phyloP scores from a whole-genome alignment of 2,329 filamentous ascomycete species.

The Cordyceps cateniannulata region DNA sequence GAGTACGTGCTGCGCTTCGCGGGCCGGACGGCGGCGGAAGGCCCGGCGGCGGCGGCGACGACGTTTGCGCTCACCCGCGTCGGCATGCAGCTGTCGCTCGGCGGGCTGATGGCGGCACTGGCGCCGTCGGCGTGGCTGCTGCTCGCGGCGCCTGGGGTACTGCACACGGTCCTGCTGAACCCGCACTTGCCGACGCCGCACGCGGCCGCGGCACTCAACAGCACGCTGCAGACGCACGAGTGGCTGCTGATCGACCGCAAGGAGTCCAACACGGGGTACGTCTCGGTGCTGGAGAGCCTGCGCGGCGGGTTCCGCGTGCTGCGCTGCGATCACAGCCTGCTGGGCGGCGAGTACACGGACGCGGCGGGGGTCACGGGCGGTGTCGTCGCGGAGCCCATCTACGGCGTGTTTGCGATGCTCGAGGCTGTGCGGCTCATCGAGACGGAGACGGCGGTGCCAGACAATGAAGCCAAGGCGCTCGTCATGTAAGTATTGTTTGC shows the following conservation, averaged over 20 bases:
- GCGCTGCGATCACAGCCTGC: conserved; percentile 87
- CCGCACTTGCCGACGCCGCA: conserved; percentile 60
- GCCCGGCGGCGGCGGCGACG: conserved; percentile 19
- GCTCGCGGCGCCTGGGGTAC: conserved; percentile 62
- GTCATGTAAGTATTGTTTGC: conserved; percentile 60
- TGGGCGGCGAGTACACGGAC: conserved; percentile 84
- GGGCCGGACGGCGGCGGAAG: not conserved
- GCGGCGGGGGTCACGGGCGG: conserved; percentile 33
- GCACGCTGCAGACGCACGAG: conserved; percentile 54
- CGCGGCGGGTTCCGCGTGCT: conserved; percentile 69
- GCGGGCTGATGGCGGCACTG: conserved; percentile 56
- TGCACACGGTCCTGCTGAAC: conserved; percentile 67
- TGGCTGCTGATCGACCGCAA: conserved; percentile 74
- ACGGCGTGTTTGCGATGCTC: conserved; percentile 92
- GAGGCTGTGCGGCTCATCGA: conserved; percentile 83
- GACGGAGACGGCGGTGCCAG: conserved; percentile 43
- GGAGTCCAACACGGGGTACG: conserved; percentile 85
- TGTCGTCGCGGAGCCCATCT: conserved; percentile 74
- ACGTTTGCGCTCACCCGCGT: conserved; percentile 62
- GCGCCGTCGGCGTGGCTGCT: conserved; percentile 63
- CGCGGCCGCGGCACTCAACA: conserved; percentile 58
- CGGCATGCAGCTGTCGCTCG: conserved; percentile 63
- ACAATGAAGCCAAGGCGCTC: conserved; percentile 68
- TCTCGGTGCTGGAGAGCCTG: conserved; percentile 78
- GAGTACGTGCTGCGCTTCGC: conserved; percentile 9